Percentiles rank a stretch among this genome's conserved stretches.
Evolutionary conservation across 805 yeast species (phyloP).

Genomic region (Ogataea pilisensis): DNA sequence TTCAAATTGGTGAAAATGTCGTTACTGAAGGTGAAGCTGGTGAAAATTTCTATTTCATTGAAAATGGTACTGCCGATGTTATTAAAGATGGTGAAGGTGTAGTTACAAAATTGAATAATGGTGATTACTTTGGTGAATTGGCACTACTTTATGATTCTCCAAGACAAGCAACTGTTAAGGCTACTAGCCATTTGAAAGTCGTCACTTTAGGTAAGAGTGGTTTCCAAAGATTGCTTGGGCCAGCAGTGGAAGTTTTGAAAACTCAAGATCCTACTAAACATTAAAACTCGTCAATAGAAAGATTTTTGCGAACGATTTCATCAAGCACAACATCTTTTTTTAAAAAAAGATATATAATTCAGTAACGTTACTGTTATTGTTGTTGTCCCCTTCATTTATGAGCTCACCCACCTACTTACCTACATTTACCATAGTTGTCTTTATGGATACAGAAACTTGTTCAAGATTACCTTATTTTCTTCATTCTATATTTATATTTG

Average conservation of each 20-base stretch:
- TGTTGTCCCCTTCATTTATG: too few species aligned
- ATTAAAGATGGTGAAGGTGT: slow-evolving; percentile 56
- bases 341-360: too few species aligned
- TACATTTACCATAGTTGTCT: too few species aligned
- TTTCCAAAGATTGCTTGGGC: slow-evolving; percentile 90
- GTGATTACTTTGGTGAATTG: slow-evolving; percentile 95
- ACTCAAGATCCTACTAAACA: slow-evolving; percentile 74
- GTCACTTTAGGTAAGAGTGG: slow-evolving; percentile 93
- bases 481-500: too few species aligned
- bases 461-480: too few species aligned
- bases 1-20: slow-evolving; percentile 66
- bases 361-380: too few species aligned
- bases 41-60: slow-evolving; percentile 68
- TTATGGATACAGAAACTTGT: too few species aligned
- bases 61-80: slow-evolving; percentile 81
- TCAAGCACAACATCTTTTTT: too few species aligned
- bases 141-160: slow-evolving; percentile 90
- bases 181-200: slow-evolving; percentile 69
- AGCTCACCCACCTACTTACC: too few species aligned
- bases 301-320: neutral
- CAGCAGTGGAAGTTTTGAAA: slow-evolving; percentile 85
- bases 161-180: slow-evolving; percentile 89
- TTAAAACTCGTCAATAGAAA: slow-evolving; percentile 2
- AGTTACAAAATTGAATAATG: slow-evolving; percentile 59
- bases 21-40: slow-evolving; percentile 86